Evolutionary conservation across 2,329 filamentous ascomycete species (phyloP).

Genomic region (Fusarium virguliforme): DNA sequence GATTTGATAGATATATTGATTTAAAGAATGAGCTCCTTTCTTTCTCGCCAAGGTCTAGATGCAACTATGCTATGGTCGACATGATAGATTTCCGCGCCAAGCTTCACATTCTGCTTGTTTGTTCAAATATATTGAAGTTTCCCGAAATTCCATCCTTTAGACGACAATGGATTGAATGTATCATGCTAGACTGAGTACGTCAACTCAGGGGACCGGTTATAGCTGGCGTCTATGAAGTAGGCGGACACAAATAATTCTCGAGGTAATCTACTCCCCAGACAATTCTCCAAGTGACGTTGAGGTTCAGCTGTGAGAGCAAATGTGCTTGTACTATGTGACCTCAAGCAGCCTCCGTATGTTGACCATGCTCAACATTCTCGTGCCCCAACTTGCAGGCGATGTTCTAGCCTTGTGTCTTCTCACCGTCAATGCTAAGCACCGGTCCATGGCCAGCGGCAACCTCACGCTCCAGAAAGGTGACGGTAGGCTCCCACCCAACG

Average conservation of each 20-base stretch:
- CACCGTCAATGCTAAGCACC: neutral
- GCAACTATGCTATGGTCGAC: neutral
- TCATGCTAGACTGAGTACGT: neutral
- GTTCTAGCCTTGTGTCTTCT: neutral
- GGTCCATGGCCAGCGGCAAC: neutral
- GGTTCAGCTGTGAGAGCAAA: neutral
- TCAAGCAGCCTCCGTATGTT: neutral
- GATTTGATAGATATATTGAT: neutral
- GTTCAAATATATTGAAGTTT: neutral
- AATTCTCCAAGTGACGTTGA: neutral
- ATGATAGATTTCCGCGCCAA: neutral
- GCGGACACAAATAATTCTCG: neutral
- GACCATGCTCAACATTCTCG: neutral
- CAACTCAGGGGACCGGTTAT: neutral
- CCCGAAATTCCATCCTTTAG: neutral
- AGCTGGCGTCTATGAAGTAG: neutral
- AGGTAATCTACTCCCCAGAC: neutral
- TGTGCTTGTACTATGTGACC: neutral
- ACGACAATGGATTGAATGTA: neutral
- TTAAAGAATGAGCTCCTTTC: neutral
- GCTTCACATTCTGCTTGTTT: neutral
- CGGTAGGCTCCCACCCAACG: slow-evolving; percentile 47
- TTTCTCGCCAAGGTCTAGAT: neutral
- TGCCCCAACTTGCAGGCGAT: neutral
- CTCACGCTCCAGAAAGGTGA: slow-evolving; percentile 5